Base-by-base conservation (phyloP, 169 alveolate species). In the Plasmodium malariae region DNA sequence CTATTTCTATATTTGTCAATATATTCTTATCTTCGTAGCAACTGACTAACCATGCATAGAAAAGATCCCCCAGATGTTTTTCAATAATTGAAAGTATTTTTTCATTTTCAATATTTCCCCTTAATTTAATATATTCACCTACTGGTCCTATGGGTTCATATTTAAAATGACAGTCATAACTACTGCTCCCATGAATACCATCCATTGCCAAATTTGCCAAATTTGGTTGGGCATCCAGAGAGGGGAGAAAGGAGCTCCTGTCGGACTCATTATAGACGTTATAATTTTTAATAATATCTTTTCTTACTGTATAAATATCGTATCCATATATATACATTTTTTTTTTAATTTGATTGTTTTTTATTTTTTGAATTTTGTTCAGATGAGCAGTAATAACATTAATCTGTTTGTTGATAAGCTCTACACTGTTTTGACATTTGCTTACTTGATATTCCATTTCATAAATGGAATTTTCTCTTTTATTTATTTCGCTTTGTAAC, bases 141-240 rank as follows among this genome's bases (percentile, higher is more conserved):
- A 57, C 71, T 2, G 91, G 91, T 24, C 91, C 91, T 49, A 83
- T 83, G 12, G 91, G 91, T 49, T 65, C 91, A 51, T 83, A 68
- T 30, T 65, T 83, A 43, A 83, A 83, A 9, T n/a, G 1, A 0
- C n/a, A 45, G 11, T 3, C 0, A n/a, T 48, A 5, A 48, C 12
- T 12, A 11, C 17, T 11, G 0, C 17, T 49, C 17, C 17, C 59
- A 49, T 49, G 14, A n/a, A 9, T 49, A 1, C 17, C 17, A 49
- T 49, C 59, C 0, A 3, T 49, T 49, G 59, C 4, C 4, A 49
- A 1, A 49, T 49, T 49, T n/a, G 14, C 59, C 14, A n/a, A n/a
- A n/a, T n/a, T n/a, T n/a, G n/a, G n/a, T n/a, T n/a, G n/a, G n/a
- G n/a, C n/a, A n/a, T n/a, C n/a, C n/a, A n/a, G n/a, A n/a, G n/a